Conservation (phyloP, 2,329 filamentous ascomycete genomes). For the Fusarium pseudonygamai region DNA sequence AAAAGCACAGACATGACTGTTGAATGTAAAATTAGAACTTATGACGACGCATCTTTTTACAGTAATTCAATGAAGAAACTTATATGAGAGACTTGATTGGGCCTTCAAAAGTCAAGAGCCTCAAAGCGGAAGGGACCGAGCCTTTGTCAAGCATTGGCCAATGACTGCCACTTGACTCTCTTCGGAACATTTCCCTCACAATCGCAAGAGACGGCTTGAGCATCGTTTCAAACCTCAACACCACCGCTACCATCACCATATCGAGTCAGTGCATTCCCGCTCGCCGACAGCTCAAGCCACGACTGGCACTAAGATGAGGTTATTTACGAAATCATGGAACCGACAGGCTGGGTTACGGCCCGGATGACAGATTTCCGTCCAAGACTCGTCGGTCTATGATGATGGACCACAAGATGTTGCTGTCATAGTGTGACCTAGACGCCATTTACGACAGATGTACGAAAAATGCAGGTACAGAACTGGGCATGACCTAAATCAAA, state of each 20-base stretch:
- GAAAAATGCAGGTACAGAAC: background rate
- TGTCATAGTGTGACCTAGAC: background rate
- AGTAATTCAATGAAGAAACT: background rate
- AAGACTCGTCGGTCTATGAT: background rate
- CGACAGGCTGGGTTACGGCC: background rate
- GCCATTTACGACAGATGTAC: background rate
- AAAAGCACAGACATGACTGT: background rate
- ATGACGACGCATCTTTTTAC: background rate
- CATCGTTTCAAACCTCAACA: background rate
- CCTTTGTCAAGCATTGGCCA: slow-evolving; percentile 9
- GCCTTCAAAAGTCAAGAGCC: background rate
- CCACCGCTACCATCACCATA: background rate
- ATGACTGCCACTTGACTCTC: background rate
- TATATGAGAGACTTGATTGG: background rate
- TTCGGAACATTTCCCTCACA: background rate
- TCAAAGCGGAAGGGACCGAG: slow-evolving; percentile 20
- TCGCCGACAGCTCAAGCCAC: background rate
- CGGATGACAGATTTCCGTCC: background rate
- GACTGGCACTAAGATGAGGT: background rate
- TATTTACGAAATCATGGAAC: background rate
- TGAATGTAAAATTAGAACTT: background rate
- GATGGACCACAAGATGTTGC: background rate
- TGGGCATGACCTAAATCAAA: background rate
- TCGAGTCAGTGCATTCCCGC: slow-evolving; percentile 28
- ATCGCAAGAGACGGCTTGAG: background rate